Conservation (phyloP, 2,329 filamentous ascomycete species). For the Akanthomyces dipterigenus region DNA sequence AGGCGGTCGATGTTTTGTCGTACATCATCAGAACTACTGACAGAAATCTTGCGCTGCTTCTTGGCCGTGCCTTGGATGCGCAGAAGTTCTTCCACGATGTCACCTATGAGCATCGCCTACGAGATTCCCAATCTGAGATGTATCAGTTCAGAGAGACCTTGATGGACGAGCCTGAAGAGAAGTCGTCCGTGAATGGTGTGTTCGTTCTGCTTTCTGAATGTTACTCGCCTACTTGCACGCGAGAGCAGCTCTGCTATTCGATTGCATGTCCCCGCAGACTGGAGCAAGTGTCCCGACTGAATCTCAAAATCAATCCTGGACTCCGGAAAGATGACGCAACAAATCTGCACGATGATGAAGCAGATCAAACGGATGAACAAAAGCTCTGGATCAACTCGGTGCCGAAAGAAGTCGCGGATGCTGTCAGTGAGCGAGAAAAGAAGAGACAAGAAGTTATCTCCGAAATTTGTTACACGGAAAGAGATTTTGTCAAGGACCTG, state of each 20-base stretch:
- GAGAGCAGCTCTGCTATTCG: slow-evolving; percentile 93
- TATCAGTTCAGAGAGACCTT: slow-evolving; percentile 95
- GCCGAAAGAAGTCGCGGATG: slow-evolving; percentile 87
- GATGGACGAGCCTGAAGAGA: slow-evolving; percentile 73
- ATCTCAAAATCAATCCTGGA: slow-evolving; percentile 86
- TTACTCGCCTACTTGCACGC: slow-evolving; percentile 94
- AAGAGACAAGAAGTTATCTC: slow-evolving; percentile 98
- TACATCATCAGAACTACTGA: slow-evolving; percentile 98
- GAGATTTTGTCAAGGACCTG: slow-evolving; percentile 97
- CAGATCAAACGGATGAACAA: slow-evolving; percentile 83
- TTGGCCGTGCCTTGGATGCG: slow-evolving; percentile 87
- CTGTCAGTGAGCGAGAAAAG: slow-evolving; percentile 84
- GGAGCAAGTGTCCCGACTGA: slow-evolving; percentile 90
- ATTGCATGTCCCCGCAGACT: slow-evolving; percentile 91
- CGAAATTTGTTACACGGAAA: slow-evolving; percentile 96
- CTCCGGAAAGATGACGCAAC: slow-evolving; percentile 59
- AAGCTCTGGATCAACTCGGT: slow-evolving; percentile 99
- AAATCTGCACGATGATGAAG: slow-evolving; percentile 67
- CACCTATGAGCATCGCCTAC: slow-evolving; percentile 90
- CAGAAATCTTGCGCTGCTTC: slow-evolving; percentile 81
- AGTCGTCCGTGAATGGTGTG: slow-evolving; percentile 76
- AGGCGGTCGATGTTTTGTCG: slow-evolving; percentile 90
- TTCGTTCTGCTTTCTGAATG: slow-evolving; percentile 96
- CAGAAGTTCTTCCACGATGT: slow-evolving; percentile 99
- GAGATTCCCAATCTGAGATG: slow-evolving; percentile 89